Base-by-base conservation (phyloP, 2,329 filamentous ascomycete species). In the Fusarium devonianum region DNA sequence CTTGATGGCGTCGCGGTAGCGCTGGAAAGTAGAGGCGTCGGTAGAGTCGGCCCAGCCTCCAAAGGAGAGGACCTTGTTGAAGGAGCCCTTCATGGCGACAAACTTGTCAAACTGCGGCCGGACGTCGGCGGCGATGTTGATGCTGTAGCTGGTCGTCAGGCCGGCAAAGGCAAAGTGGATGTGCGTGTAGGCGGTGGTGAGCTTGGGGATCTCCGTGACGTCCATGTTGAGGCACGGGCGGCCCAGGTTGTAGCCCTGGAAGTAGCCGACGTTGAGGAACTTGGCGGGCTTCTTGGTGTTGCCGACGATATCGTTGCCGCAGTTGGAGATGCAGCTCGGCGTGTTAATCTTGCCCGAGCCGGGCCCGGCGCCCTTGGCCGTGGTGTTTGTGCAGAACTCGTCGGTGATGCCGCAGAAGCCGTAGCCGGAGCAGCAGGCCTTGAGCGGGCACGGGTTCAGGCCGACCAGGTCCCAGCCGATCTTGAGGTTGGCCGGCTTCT, bases 361-460 rank as follows among this genome's bases (percentile, higher is more conserved):
- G 1, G 67, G 65, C 0, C 58, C 53, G 1, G 63, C 65, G 1
- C 67, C 69, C 6, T 64, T 66, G 1, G 46, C 66, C 30, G 60
- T 60, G 0, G 65, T 60, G 47, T 64, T 53, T 3, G 63, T 66
- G 18, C 77, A 81, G 55, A 78, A 79, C 11, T 75, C 75, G 1
- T 56, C 53, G 0, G 73, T 75, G 1, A 69, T 69, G 5, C 77
- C 78, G 17, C 78, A 81, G 36, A 75, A 68, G 1, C 77, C 78
- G 66, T 73, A 75, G 13, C 67, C 62, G 10, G 71, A 68, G 55
- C 74, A 77, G 56, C 73, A 76, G 1, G 67, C 71, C 18, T 75
- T 75, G 0, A 78, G 63, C 0, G 74, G 74, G 49, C 79, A 82
- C 0, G 71, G 74, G 50, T 80, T 82, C 5, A 81, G 60, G 7